phyloP scores from a whole-genome alignment of 148 eudicot species.

The Salicornia ramosissima region DNA sequence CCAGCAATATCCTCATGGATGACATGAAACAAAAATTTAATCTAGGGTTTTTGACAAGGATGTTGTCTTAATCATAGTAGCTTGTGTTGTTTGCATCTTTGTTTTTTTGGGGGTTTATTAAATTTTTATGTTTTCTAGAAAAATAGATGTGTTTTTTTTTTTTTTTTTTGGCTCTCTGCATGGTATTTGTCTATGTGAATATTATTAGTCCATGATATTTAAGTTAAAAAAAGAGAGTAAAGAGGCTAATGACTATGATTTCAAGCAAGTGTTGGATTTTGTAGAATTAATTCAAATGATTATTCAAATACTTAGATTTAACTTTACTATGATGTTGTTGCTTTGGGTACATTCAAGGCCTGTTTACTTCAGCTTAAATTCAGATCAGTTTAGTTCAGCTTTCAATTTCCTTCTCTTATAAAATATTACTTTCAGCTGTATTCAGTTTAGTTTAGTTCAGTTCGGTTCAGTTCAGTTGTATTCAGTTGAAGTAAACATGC shows the following conservation, averaged over 20 bases:
- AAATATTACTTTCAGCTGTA: too few relatives aligned
- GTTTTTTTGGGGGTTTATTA: constrained; percentile 7
- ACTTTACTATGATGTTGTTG: not conserved
- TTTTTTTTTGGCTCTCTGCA: constrained; percentile 26
- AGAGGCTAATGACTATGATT: constrained; percentile 27
- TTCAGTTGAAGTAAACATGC: too few relatives aligned
- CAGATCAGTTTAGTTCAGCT: too few relatives aligned
- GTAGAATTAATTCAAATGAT: constrained; percentile 23
- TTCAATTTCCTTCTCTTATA: too few relatives aligned
- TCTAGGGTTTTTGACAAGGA: constrained; percentile 22
- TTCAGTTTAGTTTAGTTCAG: too few relatives aligned
- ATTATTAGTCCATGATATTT: constrained; percentile 34
- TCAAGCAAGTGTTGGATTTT: constrained; percentile 21
- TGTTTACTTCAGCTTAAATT: too few relatives aligned
- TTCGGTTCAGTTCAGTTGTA: too few relatives aligned
- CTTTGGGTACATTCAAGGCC: not conserved
- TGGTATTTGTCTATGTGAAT: constrained; percentile 33
- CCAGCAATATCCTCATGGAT: constrained; percentile 55
- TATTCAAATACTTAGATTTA: constrained; percentile 9
- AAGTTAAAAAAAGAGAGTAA: constrained; percentile 17
- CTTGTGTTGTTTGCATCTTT: constrained; percentile 32
- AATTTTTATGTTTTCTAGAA: constrained; percentile 16
- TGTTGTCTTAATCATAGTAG: constrained; percentile 37
- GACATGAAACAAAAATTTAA: constrained; percentile 26
- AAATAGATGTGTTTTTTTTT: constrained; percentile 31